A percentile compares a stretch with the other conserved stretches of the same genome.
phyloP scores from a whole-genome alignment of 768 basidiomycete species.

The Polyporus arcularius region DNA sequence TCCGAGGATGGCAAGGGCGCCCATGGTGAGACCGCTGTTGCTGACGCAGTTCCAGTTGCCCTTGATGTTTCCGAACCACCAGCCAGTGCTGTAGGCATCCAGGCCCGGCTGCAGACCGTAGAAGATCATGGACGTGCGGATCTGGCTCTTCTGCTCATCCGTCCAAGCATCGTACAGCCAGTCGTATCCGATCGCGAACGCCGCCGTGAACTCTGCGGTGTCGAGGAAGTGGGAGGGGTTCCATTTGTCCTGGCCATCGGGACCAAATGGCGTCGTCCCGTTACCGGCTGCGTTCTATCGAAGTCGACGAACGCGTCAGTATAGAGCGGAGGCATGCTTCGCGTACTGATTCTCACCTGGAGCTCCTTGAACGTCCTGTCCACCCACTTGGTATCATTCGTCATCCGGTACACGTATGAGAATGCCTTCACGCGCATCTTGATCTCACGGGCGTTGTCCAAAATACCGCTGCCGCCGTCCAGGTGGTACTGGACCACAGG shows the following conservation, averaged over 20 bases:
- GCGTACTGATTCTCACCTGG: constrained; percentile 48
- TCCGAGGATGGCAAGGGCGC: constrained; percentile 84
- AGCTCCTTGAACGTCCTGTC: constrained; percentile 85
- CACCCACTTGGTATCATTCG: constrained; percentile 88
- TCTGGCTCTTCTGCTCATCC: constrained; percentile 63
- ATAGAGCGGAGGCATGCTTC: background rate
- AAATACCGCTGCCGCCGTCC: constrained; percentile 87
- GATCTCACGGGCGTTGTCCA: constrained; percentile 86
- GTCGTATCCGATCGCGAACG: constrained; percentile 92
- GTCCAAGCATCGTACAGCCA: constrained; percentile 91
- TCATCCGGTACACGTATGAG: constrained; percentile 86
- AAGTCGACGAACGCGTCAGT: background rate
- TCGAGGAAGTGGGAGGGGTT: constrained; percentile 91
- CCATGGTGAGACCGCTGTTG: constrained; percentile 88
- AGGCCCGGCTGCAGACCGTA: constrained; percentile 73
- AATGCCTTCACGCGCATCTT: constrained; percentile 93
- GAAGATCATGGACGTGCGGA: constrained; percentile 70
- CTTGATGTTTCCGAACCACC: constrained; percentile 73
- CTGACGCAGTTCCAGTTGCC: constrained; percentile 99
- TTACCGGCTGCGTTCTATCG: constrained; percentile 76
- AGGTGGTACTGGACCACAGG: constrained; percentile 65
- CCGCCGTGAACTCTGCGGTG: constrained; percentile 81
- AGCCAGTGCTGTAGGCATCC: constrained; percentile 42
- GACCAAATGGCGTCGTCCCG: constrained; percentile 61
- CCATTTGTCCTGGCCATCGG: constrained; percentile 66